Conservation (phyloP, 495 filamentous ascomycete species). For the Xylaria castorea region DNA sequence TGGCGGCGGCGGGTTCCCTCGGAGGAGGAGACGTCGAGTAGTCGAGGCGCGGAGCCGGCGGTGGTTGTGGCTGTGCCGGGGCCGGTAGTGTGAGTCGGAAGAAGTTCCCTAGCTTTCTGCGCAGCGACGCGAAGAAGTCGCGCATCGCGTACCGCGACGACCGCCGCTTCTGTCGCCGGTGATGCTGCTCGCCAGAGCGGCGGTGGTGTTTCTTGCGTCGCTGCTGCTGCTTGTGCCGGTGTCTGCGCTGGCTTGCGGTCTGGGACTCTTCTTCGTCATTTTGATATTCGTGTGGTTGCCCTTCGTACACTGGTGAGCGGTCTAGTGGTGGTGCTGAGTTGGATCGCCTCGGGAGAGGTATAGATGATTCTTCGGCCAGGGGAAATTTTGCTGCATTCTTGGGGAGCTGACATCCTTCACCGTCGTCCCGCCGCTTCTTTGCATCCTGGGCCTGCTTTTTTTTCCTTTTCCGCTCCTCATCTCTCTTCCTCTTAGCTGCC, state of each 20-base stretch:
- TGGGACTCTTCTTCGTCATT: neutral
- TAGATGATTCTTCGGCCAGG: neutral
- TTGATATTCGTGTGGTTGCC: neutral
- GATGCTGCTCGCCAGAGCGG: slow-evolving; percentile 4
- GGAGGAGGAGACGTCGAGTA: neutral
- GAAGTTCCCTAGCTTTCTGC: slow-evolving; percentile 17
- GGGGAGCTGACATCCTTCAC: neutral
- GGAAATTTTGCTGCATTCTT: neutral
- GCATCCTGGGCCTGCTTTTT: neutral
- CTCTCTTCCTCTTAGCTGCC: neutral
- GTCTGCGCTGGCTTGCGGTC: neutral
- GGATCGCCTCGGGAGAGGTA: neutral
- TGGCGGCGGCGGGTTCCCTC: neutral
- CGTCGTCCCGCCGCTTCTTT: neutral
- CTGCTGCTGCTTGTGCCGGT: neutral
- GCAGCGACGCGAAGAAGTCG: slow-evolving; percentile 22
- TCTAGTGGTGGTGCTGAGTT: slow-evolving; percentile 5
- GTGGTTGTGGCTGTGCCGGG: neutral
- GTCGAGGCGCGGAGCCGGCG: neutral
- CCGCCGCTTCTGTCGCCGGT: slow-evolving; percentile 14
- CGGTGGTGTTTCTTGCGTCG: slow-evolving; percentile 25
- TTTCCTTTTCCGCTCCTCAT: slow-evolving; percentile 1
- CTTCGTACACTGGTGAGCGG: neutral
- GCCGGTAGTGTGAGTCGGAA: slow-evolving; percentile 4
- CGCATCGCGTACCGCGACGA: neutral